phyloP scores from a whole-genome alignment of 2,329 filamentous ascomycete genomes.

The Colletotrichum euphorbiae region DNA sequence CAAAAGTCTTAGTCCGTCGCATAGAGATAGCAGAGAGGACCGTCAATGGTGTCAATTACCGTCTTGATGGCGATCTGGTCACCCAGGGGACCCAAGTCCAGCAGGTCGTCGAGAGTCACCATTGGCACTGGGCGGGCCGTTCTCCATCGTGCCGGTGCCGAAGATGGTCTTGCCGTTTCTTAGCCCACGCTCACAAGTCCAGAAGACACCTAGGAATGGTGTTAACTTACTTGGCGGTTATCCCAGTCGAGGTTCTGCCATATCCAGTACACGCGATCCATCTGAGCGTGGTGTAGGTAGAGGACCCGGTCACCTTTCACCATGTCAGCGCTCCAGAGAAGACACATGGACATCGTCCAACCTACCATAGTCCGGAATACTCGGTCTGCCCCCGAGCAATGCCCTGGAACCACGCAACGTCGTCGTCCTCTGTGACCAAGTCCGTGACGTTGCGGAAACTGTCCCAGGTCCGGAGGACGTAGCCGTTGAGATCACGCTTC shows the following conservation, averaged over 20 bases:
- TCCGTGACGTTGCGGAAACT: slow-evolving; percentile 44
- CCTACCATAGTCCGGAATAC: slow-evolving; percentile 43
- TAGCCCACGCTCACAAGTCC: neutral
- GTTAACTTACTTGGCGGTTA: slow-evolving; percentile 46
- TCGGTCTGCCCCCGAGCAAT: slow-evolving; percentile 49
- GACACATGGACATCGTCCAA: neutral
- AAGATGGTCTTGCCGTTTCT: slow-evolving; percentile 44
- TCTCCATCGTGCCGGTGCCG: slow-evolving; percentile 56
- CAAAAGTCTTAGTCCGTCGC: neutral
- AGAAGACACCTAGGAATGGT: too few relatives aligned
- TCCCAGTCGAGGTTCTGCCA: slow-evolving; percentile 58
- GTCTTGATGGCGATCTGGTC: slow-evolving; percentile 49
- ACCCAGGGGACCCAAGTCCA: slow-evolving; percentile 49
- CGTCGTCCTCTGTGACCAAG: slow-evolving; percentile 46
- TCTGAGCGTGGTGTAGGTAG: slow-evolving; percentile 58
- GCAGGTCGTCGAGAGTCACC: slow-evolving; percentile 54
- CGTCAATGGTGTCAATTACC: slow-evolving; percentile 54
- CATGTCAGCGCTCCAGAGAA: neutral
- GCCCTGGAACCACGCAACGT: slow-evolving; percentile 48
- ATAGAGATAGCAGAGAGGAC: slow-evolving; percentile 59
- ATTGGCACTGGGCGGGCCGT: slow-evolving; percentile 53
- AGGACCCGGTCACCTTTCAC: slow-evolving; percentile 53
- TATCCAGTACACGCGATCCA: slow-evolving; percentile 60
- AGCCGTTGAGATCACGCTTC: slow-evolving; percentile 50
- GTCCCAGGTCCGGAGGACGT: slow-evolving; percentile 40